Conservation (phyloP, 805 yeast species). For the Schizosaccharomyces cryophilus region DNA sequence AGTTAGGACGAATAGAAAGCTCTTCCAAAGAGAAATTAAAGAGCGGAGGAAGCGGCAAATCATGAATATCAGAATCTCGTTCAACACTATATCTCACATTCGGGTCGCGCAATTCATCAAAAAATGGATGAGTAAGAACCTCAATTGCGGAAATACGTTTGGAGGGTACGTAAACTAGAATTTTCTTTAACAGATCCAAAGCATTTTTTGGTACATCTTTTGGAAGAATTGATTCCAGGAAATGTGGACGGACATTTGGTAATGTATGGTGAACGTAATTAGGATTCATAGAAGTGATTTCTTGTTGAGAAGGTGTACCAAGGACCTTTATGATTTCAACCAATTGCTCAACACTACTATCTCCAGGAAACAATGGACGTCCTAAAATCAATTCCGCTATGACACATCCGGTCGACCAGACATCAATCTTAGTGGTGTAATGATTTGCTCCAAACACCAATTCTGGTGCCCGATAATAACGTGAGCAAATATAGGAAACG, state of each 20-base stretch:
- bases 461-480: slow-evolving; percentile 95
- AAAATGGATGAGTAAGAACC: slow-evolving; percentile 70
- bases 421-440: slow-evolving; percentile 77
- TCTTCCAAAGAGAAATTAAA: slow-evolving; percentile 30
- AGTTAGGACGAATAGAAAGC: slow-evolving; percentile 22
- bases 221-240: slow-evolving; percentile 40
- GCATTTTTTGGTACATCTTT: slow-evolving; percentile 44
- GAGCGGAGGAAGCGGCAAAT: slow-evolving; percentile 47
- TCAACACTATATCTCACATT: background rate
- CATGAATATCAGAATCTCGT: background rate
- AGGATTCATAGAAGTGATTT: slow-evolving; percentile 83
- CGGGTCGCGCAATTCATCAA: slow-evolving; percentile 45
- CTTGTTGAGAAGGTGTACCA: slow-evolving; percentile 86
- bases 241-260: slow-evolving; percentile 33
- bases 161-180: slow-evolving; percentile 78
- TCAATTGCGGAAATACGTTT: slow-evolving; percentile 55
- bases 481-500: slow-evolving; percentile 84
- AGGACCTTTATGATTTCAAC: slow-evolving; percentile 88
- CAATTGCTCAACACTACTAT: slow-evolving; percentile 87
- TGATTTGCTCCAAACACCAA: slow-evolving; percentile 90
- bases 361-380: slow-evolving; percentile 94
- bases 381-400: slow-evolving; percentile 91
- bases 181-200: slow-evolving; percentile 53
- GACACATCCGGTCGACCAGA: slow-evolving; percentile 96
- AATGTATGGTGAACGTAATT: slow-evolving; percentile 92